Evolutionary conservation across 306 rosid genomes (phyloP), one percentile per base, ranked within the genome.

Genomic region (Clitoria ternatea): DNA sequence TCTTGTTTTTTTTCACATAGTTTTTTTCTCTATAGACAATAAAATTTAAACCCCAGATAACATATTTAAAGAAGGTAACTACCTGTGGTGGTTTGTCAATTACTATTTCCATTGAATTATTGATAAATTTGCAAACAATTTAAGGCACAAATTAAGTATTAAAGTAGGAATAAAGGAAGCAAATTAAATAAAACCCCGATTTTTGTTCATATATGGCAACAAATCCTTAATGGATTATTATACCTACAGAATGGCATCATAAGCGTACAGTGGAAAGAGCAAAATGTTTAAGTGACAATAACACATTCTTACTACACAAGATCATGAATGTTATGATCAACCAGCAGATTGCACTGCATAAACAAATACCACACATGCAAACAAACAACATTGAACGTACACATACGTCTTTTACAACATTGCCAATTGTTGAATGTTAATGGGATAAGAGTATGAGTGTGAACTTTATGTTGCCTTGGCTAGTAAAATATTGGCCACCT

Each of bases 401-500:
- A 52, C 7, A 20, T 3, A 44, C 70, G 36, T 5, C 35, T 53
- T 33, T 72, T 72, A 86, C 23, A 69, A 86, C 81, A 54, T 66
- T 3, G 87, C 90, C 85, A 89, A 30, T 70, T 90, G 95, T 62
- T 87, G 95, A 52, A 94, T 87, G 43, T 86, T 94, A 5, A 94
- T 85, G 39, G 98, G 98, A 74, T 77, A 81, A 15, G 95, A 72
- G 74, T 85, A 94, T 10, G 96, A 72, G 37, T 65, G 70, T 59
- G 90, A 79, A 45, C 17, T 72, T 66, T 77, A 89, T 1, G 92
- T 36, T 13, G 82, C 76, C 75, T 79, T 83, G 17, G 92, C 97
- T 5, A 89, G 44, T 9, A 80, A 45, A 20, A 83, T 73, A 69
- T 94, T 94, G 14, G 97, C 97, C 30, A 37, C 6, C 45, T 91